phyloP scores from a whole-genome alignment of 1,284 basidiomycete species.

The Cryptococcus sp. region DNA sequence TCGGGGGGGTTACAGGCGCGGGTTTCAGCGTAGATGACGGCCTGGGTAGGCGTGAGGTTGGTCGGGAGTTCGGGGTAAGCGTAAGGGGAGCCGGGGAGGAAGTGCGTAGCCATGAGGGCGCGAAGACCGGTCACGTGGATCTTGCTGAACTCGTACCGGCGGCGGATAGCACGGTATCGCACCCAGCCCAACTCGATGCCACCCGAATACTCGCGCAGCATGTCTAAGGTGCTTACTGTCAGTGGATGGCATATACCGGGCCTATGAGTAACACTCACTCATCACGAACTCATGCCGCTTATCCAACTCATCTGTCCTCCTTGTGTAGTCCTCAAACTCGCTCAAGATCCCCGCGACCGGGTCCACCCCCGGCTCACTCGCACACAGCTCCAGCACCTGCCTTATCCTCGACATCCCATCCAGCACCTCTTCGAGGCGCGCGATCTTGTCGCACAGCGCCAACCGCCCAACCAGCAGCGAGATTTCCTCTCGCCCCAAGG shows the following conservation, averaged over 20 bases:
- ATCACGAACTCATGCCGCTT: conserved; percentile 32
- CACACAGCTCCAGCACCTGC: conserved; percentile 24
- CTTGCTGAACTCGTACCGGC: conserved; percentile 34
- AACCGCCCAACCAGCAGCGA: conserved; percentile 33
- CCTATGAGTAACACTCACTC: conserved; percentile 19
- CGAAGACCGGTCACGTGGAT: conserved; percentile 30
- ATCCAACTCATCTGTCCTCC: conserved; percentile 28
- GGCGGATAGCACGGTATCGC: conserved; percentile 34
- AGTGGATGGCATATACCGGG: neutral
- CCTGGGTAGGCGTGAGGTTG: conserved; percentile 5
- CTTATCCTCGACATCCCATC: conserved; percentile 27
- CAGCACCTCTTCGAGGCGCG: conserved; percentile 32
- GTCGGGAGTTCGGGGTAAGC: conserved; percentile 31
- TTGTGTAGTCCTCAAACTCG: conserved; percentile 30
- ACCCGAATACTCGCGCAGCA: conserved; percentile 6
- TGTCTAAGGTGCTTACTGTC: neutral
- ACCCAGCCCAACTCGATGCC: conserved; percentile 28
- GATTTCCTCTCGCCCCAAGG: conserved; percentile 8
- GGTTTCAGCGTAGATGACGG: conserved; percentile 28
- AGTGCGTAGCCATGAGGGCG: conserved; percentile 35
- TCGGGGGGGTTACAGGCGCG: conserved; percentile 33
- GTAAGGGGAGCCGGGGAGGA: conserved; percentile 28
- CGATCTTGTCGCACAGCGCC: conserved; percentile 34
- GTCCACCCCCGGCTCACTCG: conserved; percentile 19
- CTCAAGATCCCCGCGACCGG: conserved; percentile 25